Conservation (phyloP, 2,329 filamentous ascomycete species). For the Neurospora sp. region DNA sequence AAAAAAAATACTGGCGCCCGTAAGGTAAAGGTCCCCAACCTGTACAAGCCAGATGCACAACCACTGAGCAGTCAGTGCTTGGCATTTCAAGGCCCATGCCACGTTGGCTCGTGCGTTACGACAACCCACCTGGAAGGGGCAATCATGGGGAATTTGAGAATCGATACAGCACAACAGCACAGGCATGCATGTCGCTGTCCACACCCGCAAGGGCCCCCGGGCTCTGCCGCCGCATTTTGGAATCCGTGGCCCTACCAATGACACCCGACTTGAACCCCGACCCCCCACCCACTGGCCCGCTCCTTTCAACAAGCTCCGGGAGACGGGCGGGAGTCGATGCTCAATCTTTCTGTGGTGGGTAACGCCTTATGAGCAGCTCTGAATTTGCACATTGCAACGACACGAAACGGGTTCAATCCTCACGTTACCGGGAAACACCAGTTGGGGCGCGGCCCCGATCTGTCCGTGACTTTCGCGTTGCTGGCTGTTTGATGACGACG, state of each 20-base stretch:
- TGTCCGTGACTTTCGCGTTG: neutral
- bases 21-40: constrained; percentile 1
- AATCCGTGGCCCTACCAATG: neutral
- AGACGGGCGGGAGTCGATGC: neutral
- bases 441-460: neutral
- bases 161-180: neutral
- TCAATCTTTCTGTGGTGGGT: neutral
- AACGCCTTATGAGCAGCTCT: neutral
- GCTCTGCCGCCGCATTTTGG: neutral
- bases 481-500: neutral
- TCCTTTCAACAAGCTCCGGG: neutral
- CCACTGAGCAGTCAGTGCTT: constrained; percentile 3
- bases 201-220: neutral
- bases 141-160: constrained; percentile 1
- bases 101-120: constrained; percentile 19
- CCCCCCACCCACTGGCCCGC: neutral
- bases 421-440: neutral
- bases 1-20: constrained; percentile 17
- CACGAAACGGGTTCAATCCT: neutral
- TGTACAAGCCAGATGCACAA: constrained; percentile 3
- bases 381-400: neutral
- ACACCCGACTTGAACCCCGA: neutral
- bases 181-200: neutral
- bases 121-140: constrained; percentile 13
- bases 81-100: constrained; percentile 5